These are phyloP conservation scores for Petunia axillaris DNA, from an alignment of 257 asterid species.

Conservation along the genomic window DNA sequence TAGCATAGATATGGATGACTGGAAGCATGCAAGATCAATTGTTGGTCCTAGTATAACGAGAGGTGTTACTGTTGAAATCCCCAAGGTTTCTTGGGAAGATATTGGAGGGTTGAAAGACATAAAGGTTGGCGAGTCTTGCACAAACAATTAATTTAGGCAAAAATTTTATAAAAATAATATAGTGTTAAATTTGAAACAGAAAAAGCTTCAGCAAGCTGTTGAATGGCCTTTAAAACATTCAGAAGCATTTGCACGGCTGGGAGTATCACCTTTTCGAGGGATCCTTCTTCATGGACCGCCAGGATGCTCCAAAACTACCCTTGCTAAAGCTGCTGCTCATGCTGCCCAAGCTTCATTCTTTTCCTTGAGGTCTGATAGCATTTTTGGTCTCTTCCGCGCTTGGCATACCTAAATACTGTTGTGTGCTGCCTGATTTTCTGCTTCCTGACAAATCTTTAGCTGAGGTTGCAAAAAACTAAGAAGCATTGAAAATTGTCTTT, in stretches of 20 bases:
- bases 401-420: not conserved
- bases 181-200: slow-evolving; percentile 54
- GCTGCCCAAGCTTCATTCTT: slow-evolving; percentile 97
- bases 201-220: slow-evolving; percentile 94
- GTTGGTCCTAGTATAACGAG: slow-evolving; percentile 96
- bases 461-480: not conserved
- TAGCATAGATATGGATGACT: slow-evolving; percentile 60
- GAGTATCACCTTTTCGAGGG: slow-evolving; percentile 82
- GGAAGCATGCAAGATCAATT: slow-evolving; percentile 74
- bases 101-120: slow-evolving; percentile 84
- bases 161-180: slow-evolving; percentile 25
- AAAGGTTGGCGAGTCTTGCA: slow-evolving; percentile 56
- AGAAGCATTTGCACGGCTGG: slow-evolving; percentile 68
- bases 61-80: slow-evolving; percentile 86
- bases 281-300: slow-evolving; percentile 98
- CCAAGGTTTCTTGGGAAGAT: slow-evolving; percentile 94
- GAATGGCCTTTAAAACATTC: slow-evolving; percentile 96
- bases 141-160: slow-evolving; percentile 7
- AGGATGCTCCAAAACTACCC: slow-evolving; percentile 98
- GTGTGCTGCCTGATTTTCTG: not conserved
- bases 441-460: not conserved
- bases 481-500: not conserved
- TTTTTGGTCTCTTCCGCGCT: slow-evolving; percentile 1
- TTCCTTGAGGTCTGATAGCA: slow-evolving; percentile 70
- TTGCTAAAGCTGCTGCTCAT: slow-evolving; percentile 94